Conservation (phyloP, 352 stramenopile species). For the Aphanomyces euteiches region DNA sequence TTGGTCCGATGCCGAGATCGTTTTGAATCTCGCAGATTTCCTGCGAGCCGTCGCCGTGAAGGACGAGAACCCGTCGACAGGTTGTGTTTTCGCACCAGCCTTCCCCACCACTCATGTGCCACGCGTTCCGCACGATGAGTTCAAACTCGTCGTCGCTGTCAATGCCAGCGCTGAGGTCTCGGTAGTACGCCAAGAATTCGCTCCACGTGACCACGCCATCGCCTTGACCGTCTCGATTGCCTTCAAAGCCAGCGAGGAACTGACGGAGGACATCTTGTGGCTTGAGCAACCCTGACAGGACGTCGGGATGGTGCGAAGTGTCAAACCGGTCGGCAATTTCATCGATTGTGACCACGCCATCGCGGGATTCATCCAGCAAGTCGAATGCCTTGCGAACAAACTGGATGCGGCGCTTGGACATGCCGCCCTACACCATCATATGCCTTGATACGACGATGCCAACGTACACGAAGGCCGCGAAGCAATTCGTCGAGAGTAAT, state of each 20-base stretch:
- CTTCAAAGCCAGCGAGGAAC: conserved; percentile 63
- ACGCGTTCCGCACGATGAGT: conserved; percentile 81
- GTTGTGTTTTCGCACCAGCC: conserved; percentile 74
- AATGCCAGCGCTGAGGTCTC: conserved; percentile 80
- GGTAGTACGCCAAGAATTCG: conserved; percentile 90
- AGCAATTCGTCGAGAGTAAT: conserved; percentile 89
- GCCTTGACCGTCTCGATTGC: conserved; percentile 41
- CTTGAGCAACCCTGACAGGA: conserved; percentile 57
- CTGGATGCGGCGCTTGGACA: conserved; percentile 71
- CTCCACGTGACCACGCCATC: conserved; percentile 69
- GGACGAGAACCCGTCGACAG: conserved; percentile 66
- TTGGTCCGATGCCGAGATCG: conserved; percentile 50
- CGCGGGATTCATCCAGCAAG: conserved; percentile 56
- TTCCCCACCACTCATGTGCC: conserved; percentile 76
- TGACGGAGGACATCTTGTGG: conserved; percentile 70
- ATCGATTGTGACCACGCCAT: conserved; percentile 57
- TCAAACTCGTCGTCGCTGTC: conserved; percentile 81
- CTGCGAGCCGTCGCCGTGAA: conserved; percentile 62
- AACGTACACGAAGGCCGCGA: conserved; percentile 55
- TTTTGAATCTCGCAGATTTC: conserved; percentile 67
- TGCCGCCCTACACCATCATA: conserved; percentile 44
- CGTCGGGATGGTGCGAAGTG: conserved; percentile 73
- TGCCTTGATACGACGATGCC: neutral
- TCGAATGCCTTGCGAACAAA: conserved; percentile 86
- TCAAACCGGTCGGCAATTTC: conserved; percentile 76